Evolutionary conservation across 2,329 filamentous ascomycete species (phyloP).

Genomic region (Colletotrichum kahawae): DNA sequence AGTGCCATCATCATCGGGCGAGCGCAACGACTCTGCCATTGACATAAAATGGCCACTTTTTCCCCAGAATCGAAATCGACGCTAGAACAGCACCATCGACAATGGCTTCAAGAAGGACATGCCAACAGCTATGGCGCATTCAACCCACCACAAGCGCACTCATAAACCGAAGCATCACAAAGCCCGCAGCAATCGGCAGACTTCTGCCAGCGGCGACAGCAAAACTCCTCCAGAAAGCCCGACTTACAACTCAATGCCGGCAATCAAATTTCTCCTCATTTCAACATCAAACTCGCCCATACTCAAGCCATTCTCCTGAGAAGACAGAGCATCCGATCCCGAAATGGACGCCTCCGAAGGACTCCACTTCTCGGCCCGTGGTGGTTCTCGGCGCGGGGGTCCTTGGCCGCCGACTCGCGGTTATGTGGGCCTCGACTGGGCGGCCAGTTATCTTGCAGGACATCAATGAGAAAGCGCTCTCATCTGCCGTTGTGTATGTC

Average conservation of each 20-base stretch:
- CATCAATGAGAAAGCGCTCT: constrained; percentile 25
- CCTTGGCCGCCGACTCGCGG: constrained; percentile 42
- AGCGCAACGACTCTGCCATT: neutral
- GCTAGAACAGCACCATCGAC: neutral
- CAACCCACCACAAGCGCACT: neutral
- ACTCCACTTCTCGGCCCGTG: constrained; percentile 40
- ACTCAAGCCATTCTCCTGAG: constrained; percentile 7
- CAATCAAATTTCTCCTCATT: constrained; percentile 6
- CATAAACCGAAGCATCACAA: neutral
- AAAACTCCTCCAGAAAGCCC: neutral
- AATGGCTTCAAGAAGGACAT: constrained; percentile 11
- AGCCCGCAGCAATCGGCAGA: neutral
- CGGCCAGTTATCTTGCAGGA: constrained; percentile 34
- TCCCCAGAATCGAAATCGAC: neutral
- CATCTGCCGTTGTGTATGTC: constrained; percentile 34
- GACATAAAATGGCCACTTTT: constrained; percentile 1
- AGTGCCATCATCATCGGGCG: constrained; percentile 14
- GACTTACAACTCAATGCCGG: neutral
- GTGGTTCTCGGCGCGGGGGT: constrained; percentile 45
- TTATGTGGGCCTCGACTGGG: constrained; percentile 32
- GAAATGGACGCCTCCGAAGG: constrained; percentile 27
- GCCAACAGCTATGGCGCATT: constrained; percentile 13
- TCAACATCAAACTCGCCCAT: neutral
- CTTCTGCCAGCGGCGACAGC: neutral
- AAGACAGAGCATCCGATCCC: neutral